Evolutionary conservation across 805 yeast genomes (phyloP), one percentile per base, ranked within the genome.

Genomic region (Candida adriatica): DNA sequence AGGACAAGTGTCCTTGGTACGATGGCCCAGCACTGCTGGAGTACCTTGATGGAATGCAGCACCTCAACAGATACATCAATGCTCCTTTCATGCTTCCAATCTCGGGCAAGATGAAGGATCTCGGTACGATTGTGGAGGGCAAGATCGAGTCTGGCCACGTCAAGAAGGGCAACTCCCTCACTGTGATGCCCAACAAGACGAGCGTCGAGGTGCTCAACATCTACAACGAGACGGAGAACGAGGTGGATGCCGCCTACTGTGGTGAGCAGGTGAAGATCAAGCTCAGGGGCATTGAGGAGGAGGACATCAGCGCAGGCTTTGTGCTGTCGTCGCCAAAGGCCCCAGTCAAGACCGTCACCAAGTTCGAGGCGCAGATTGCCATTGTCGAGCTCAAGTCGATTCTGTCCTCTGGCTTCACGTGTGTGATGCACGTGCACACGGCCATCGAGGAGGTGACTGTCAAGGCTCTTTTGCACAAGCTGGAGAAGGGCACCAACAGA

Each of bases 341-440:
- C 54, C 99, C 99, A 24, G 94, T 92, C 29, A 85, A 83, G 55
- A 84, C 94, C 18, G 94, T 84, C 27, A 81, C 94, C 16, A 74
- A 70, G 47, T 92, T 92, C 55, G 95, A 86, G 64, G 97, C 97
- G 6, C 95, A 90, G 62, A 75, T 92, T 43, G 97, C 96, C 34
- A 84, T 92, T 62, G 96, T 92, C 37, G 99, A 92, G 65, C 75
- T 92, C 61, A 87, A 84, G 64, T 82, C 95, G 13, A 92, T 92
- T 53, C 68, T 92, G 53, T 84, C 98, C 5, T 78, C 94, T 31
- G 99, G 99, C 35, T 92, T 78, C 68, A 78, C 96, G 10, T 92
- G 97, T 73, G 96, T 92, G 34, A 90, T 92, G 96, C 98, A 92
- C 56, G 81, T 92, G 49, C 98, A 92, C 67, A 86, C 97, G 30